phyloP scores from a whole-genome alignment of 345 rosid species.

The rapeseed (Brassica napus) region DNA sequence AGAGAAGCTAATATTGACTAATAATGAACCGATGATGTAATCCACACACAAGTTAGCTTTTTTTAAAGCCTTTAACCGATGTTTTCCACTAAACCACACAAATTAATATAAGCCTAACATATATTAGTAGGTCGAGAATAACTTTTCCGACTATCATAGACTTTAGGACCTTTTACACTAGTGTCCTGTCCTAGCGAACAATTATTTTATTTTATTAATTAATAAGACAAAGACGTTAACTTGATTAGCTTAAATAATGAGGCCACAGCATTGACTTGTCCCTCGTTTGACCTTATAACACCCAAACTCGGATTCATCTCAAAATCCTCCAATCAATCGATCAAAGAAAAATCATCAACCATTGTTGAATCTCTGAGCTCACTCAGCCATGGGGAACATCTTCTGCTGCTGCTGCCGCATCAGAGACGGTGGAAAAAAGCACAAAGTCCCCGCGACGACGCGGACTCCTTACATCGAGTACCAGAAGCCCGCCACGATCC shows the following conservation, averaged over 20 bases:
- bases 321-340: not conserved
- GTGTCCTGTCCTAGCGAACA: too few species aligned
- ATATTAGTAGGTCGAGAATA: not conserved
- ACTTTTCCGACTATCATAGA: not conserved
- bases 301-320: not conserved
- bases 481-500: constrained; percentile 71
- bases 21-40: not conserved
- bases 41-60: not conserved
- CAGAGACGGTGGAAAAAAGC: not conserved
- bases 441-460: too few species aligned
- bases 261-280: not conserved
- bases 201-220: too few species aligned
- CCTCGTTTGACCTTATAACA: not conserved
- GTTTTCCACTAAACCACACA: not conserved
- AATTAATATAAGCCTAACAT: not conserved
- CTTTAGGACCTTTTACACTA: not conserved
- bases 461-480: constrained; percentile 53
- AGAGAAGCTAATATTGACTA: not conserved
- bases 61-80: not conserved
- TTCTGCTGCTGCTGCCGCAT: not conserved
- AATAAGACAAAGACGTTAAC: not conserved
- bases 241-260: not conserved
- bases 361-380: too few species aligned
- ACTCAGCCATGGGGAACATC: not conserved
- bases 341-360: not conserved